These are phyloP conservation scores for Bryum argenteum DNA, from an alignment of 225 moss, liverwort and hornwort species.

Conservation along the genomic window DNA sequence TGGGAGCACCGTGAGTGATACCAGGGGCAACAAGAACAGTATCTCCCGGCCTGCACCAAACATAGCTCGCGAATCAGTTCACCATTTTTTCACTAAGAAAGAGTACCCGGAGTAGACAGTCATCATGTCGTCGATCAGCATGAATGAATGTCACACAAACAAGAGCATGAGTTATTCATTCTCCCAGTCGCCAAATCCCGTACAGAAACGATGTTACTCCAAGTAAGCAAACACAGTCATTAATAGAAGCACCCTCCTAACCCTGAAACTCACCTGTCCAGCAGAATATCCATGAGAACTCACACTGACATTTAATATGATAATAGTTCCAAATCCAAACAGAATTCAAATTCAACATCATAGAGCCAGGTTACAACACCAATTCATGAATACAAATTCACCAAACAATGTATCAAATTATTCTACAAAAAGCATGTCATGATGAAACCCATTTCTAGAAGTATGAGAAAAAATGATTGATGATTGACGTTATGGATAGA, in stretches of 20 bases:
- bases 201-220: constrained; percentile 49
- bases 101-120: constrained; percentile 15
- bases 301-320: too few relatives aligned
- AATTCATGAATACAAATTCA: too few relatives aligned
- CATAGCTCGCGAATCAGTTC: constrained; percentile 39
- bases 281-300: too few relatives aligned
- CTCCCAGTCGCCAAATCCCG: constrained; percentile 50
- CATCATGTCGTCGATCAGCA: constrained; percentile 44
- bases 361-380: too few relatives aligned
- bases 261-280: too few relatives aligned
- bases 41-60: constrained; percentile 59
- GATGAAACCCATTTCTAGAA: too few relatives aligned
- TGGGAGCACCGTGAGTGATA: constrained; percentile 46
- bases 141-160: constrained; percentile 39
- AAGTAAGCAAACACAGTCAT: constrained; percentile 46
- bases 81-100: not conserved
- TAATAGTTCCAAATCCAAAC: too few relatives aligned
- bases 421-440: too few relatives aligned
- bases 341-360: too few relatives aligned
- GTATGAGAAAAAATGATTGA: too few relatives aligned
- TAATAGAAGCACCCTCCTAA: constrained; percentile 22
- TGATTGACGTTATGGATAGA: too few relatives aligned
- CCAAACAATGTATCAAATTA: too few relatives aligned
- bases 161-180: constrained; percentile 50
- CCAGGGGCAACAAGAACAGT: constrained; percentile 57